Conservation (phyloP, 805 yeast species). For the Yarrowia bubula region DNA sequence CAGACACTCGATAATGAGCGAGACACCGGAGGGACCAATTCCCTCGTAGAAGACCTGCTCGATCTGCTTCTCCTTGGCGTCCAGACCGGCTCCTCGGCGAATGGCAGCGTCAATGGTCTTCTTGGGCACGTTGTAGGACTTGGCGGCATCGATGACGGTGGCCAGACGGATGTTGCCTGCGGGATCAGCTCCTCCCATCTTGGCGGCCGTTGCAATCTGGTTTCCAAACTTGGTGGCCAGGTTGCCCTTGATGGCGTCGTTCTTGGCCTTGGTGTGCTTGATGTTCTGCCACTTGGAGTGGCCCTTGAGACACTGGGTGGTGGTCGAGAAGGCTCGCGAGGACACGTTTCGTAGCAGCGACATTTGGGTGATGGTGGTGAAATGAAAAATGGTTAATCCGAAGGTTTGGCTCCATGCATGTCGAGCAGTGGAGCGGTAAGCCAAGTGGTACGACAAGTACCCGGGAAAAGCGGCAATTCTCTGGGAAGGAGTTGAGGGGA, state of each 20-base stretch:
- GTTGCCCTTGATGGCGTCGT: conserved; percentile 75
- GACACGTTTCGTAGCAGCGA: background rate
- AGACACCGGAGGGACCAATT: conserved; percentile 88
- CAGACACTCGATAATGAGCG: conserved; percentile 77
- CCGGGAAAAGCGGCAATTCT: too few relatives aligned
- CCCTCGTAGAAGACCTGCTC: conserved; percentile 75
- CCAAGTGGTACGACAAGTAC: background rate
- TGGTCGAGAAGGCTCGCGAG: conserved; percentile 15
- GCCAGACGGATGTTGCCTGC: conserved; percentile 57
- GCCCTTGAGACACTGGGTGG: conserved; percentile 51
- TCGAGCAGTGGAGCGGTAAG: background rate
- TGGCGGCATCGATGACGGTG: conserved; percentile 75
- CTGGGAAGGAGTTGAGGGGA: too few relatives aligned
- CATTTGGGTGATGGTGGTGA: background rate
- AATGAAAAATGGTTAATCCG: background rate
- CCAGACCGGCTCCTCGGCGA: conserved; percentile 75
- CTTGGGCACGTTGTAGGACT: conserved; percentile 71
- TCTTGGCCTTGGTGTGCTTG: conserved; percentile 89
- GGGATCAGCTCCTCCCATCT: conserved; percentile 66
- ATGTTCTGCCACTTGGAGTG: conserved; percentile 96
- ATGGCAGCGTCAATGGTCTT: conserved; percentile 85
- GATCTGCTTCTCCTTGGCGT: conserved; percentile 40
- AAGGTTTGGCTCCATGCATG: background rate
- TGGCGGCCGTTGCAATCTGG: conserved; percentile 70
- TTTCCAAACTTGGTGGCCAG: conserved; percentile 69